Evolutionary conservation across 2,329 filamentous ascomycete species (phyloP).

Genomic region (Geoglossum cookeanum): DNA sequence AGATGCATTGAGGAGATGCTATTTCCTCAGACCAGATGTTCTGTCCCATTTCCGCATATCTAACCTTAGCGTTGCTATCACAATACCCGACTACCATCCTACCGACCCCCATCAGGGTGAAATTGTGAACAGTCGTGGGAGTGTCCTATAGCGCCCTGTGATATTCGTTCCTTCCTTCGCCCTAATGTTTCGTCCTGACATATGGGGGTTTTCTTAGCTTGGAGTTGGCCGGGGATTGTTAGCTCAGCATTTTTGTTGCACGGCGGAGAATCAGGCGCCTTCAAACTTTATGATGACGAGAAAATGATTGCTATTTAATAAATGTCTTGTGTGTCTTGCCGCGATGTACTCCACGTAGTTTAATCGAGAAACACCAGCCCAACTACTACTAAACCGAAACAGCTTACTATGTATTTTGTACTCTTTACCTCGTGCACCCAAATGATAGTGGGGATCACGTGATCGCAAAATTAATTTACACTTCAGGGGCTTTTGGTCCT

Average conservation of each 20-base stretch:
- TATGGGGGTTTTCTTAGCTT: background rate
- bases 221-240: conserved; percentile 2
- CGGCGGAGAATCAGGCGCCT: conserved; percentile 2
- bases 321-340: background rate
- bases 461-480: background rate
- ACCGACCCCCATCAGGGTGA: background rate
- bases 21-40: background rate
- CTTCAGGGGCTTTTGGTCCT: background rate
- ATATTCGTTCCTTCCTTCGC: background rate
- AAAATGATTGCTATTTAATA: background rate
- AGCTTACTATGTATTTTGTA: no score
- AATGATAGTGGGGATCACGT: background rate
- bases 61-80: background rate
- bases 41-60: background rate
- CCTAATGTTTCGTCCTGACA: background rate
- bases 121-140: background rate
- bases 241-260: conserved; percentile 3
- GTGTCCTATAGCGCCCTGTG: background rate
- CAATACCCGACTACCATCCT: background rate
- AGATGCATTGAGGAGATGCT: background rate
- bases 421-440: no score
- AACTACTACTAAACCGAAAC: no score
- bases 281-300: background rate
- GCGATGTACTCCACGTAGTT: no score
- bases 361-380: no score